Evolutionary conservation across 2,329 filamentous ascomycete genomes (phyloP), one percentile per base, ranked within the genome.

Genomic region (Penicillium freii): DNA sequence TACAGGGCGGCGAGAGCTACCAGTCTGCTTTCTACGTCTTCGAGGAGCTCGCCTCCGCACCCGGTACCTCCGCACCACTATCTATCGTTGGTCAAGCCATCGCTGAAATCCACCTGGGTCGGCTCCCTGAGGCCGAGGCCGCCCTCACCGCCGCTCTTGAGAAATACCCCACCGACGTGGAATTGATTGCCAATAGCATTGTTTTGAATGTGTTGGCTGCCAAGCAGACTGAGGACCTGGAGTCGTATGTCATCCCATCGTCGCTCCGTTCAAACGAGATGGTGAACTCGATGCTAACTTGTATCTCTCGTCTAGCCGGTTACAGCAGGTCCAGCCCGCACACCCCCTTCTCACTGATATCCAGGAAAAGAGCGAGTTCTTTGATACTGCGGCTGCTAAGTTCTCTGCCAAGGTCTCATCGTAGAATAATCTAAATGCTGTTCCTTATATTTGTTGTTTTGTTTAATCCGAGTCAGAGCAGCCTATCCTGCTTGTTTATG

Each of bases 21-120:
- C 94, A 97, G 71, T 90, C 94, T 71, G 88, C 93, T 19, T 97
- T 96, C 77, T 97, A 99, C 81, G 93, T 97, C 60, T 97, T 91
- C 70, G 93, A 97, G 77, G 94, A 99, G 76, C 85, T 97, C 48
- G 93, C 94, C 5, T 91, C 96, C 71, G 88, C 90, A 29, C 88
- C 92, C 2, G 87, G 90, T 33, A 92, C 90, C 19, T 87, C 91
- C 48, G 90, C 90, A 17, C 82, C 87, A 51, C 82, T 87, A 65
- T 89, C 86, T 19, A 84, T 97, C 54, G 86, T 96, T 59, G 88
- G 91, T 21, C 94, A 97, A 78, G 93, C 92, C 27, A 86, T 97
- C 27, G 89, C 91, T 25, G 93, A 99, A 75, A 79, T 97, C 52
- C 94, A 97, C 71, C 86, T 97, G 29, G 92, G 92, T 50, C 86